Evolutionary conservation across 2,329 filamentous ascomycete genomes (phyloP).

Genomic region (Penicillium sp.): DNA sequence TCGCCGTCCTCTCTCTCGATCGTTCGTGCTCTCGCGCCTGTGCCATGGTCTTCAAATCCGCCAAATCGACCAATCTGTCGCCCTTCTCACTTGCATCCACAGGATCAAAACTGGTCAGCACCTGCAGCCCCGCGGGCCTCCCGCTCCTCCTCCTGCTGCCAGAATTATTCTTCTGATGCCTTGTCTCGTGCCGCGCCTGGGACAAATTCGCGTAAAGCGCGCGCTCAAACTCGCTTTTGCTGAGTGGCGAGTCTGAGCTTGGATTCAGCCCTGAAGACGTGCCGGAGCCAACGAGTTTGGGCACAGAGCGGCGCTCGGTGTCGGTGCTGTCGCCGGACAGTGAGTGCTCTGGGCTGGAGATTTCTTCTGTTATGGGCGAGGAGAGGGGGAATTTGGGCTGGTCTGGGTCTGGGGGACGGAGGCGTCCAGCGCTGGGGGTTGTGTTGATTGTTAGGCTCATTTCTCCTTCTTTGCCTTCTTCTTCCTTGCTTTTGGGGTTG

Average conservation of each 20-base stretch:
- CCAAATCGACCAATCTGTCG: constrained; percentile 32
- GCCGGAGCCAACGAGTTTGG: constrained; percentile 8
- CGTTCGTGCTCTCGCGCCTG: constrained; percentile 31
- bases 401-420: no score
- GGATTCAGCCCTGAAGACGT: background rate
- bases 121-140: constrained; percentile 36
- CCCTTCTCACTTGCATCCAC: constrained; percentile 15
- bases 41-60: constrained; percentile 34
- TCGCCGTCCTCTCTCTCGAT: constrained; percentile 21
- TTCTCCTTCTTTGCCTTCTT: no score
- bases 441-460: constrained; percentile 23
- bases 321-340: constrained; percentile 26
- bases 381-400: constrained; percentile 39
- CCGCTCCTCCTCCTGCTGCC: constrained; percentile 12
- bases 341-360: constrained; percentile 35
- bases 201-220: constrained; percentile 3
- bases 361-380: constrained; percentile 42
- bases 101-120: constrained; percentile 39
- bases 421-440: constrained; percentile 4
- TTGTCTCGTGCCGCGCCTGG: background rate
- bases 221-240: constrained; percentile 14
- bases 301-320: background rate
- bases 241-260: constrained; percentile 2
- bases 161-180: background rate
- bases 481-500: background rate